Percentiles rank a stretch among this genome's conserved stretches.
Evolutionary conservation across 805 yeast species (phyloP).

Genomic region (Yarrowia osloensis): DNA sequence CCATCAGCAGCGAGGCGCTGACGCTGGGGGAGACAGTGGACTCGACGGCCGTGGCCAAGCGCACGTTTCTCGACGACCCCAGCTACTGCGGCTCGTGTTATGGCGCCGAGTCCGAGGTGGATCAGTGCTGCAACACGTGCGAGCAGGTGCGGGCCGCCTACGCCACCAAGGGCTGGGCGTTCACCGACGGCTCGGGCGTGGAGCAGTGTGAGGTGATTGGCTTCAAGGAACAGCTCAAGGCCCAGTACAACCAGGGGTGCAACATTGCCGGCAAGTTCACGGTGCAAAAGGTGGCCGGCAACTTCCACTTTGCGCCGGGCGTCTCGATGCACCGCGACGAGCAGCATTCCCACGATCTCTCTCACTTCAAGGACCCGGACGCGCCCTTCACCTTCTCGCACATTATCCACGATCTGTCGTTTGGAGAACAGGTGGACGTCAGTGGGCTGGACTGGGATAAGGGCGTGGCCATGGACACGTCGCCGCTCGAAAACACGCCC

Average conservation of each 20-base stretch:
- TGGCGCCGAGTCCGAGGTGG: conserved; percentile 66
- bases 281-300: conserved; percentile 85
- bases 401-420: conserved; percentile 73
- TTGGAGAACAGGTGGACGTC: conserved; percentile 60
- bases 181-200: conserved; percentile 81
- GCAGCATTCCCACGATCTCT: conserved; percentile 78
- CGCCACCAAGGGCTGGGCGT: conserved; percentile 78
- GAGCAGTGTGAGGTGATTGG: conserved; percentile 89
- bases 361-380: conserved; percentile 60
- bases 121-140: conserved; percentile 80
- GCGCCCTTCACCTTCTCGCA: conserved; percentile 76
- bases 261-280: conserved; percentile 75
- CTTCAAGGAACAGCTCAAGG: conserved; percentile 63
- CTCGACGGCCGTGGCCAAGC: conserved; percentile 39
- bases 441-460: conserved; percentile 3
- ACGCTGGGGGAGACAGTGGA: conserved; percentile 40
- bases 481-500: conserved; percentile 65
- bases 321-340: conserved; percentile 59
- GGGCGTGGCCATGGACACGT: conserved; percentile 42
- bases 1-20: conserved; percentile 47
- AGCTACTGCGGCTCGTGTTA: conserved; percentile 88
- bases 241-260: conserved; percentile 80
- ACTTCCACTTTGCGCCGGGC: conserved; percentile 96
- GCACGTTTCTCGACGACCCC: conserved; percentile 40
- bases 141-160: conserved; percentile 79